Base-by-base conservation (phyloP, 2,329 filamentous ascomycete genomes). In the Alternaria sp. region DNA sequence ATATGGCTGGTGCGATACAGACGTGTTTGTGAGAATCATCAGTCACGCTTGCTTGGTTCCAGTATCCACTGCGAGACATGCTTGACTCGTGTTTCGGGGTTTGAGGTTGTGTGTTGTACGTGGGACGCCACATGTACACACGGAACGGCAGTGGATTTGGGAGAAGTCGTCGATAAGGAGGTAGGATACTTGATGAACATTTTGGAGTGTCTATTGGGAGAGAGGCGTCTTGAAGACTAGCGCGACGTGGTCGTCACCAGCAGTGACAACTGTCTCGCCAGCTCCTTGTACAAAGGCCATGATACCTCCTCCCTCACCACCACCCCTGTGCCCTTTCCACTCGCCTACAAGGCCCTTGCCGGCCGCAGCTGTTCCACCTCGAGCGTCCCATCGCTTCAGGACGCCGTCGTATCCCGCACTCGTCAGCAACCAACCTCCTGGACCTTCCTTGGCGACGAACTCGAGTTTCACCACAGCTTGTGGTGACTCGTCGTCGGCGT, bases 381-480 rank as follows among this genome's bases (percentile, higher is more conserved):
- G 79, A 5, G 86, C 83, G 78, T 99, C 94, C 95, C 95, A 99
- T 60, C 93, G 83, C 71, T 92, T 84, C 21, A 99, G 87, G 0
- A 93, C 92, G 17, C 95, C 94, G 72, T 99, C 95, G 84, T 97
- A 92, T 8, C 95, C 95, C 67, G 89, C 93, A 63, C 88, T 92
- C 2, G 94, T 98, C 52, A 98, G 81, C 61, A 96, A 73, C 88
- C 87, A 94, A n/a, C 71, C 70, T 4, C 77, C 75, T 3, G 73
- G 45, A 1, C 73, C 72, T 44, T 77, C 67, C 33, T 66, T 80
- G 73, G 82, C 82, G 58, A 96, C 86, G 72, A 97, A 99, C 60
- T 97, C 92, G 4, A 98, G 88, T 79, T 96, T 94, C 61, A 98
- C 94, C 21, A 99, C 92, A 1, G 92, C 90, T 71, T 90, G 90